A percentile compares a stretch with the other conserved stretches of the same genome.
These are phyloP conservation scores for Phialophora macrospora DNA, from an alignment of 2,329 filamentous ascomycete species.

Conservation along the genomic window DNA sequence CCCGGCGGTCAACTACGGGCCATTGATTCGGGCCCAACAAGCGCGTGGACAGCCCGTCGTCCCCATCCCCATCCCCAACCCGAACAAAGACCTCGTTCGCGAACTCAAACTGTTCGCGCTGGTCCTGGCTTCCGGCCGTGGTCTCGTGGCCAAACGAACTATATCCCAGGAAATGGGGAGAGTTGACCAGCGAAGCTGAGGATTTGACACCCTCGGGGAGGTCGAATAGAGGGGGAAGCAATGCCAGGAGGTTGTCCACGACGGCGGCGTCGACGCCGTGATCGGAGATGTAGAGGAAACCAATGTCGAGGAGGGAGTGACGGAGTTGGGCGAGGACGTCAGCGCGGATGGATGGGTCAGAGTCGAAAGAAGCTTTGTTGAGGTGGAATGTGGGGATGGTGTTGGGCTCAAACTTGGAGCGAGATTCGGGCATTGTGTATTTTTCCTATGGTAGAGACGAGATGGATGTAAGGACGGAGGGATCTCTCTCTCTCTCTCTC, in stretches of 20 bases:
- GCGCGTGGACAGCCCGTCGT: slow-evolving; percentile 49
- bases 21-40: slow-evolving; percentile 59
- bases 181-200: slow-evolving; percentile 49
- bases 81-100: slow-evolving; percentile 57
- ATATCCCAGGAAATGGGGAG: slow-evolving; percentile 66
- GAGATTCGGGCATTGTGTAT: background rate
- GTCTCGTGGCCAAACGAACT: slow-evolving; percentile 61
- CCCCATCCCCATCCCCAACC: slow-evolving; percentile 18
- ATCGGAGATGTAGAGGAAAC: slow-evolving; percentile 42
- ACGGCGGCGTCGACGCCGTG: slow-evolving; percentile 35
- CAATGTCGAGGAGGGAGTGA: slow-evolving; percentile 37
- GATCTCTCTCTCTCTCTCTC: background rate
- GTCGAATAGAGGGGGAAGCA: slow-evolving; percentile 37
- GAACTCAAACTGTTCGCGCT: slow-evolving; percentile 62
- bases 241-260: slow-evolving; percentile 32
- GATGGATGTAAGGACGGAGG: background rate
- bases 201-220: slow-evolving; percentile 36
- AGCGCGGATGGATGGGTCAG: slow-evolving; percentile 26
- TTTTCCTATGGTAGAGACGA: background rate
- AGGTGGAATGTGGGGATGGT: slow-evolving; percentile 46
- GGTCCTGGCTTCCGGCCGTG: slow-evolving; percentile 59
- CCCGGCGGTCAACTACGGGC: slow-evolving; percentile 37
- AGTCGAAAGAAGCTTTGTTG: slow-evolving; percentile 34
- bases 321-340: slow-evolving; percentile 31
- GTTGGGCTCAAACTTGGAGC: background rate